Evolutionary conservation across 345 rosid species (phyloP), one percentile per base, ranked within the genome.

Genomic region (Mallotus nudiflorus): DNA sequence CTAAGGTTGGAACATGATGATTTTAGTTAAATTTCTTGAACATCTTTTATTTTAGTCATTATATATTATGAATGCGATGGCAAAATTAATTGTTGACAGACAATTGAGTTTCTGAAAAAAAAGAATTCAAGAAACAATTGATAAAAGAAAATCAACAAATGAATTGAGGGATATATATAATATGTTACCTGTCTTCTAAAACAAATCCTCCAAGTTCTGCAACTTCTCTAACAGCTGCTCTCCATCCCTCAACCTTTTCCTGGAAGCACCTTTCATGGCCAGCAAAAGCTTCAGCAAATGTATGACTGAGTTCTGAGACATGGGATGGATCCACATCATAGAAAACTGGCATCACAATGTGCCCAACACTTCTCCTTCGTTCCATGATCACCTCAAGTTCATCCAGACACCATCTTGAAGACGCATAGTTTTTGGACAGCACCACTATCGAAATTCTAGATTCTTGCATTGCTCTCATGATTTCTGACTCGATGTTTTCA

Each of bases 361-460:
- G 54, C 54, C 67, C 67, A 46, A 24, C 54, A 28, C 54, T 27
- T 46, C 35, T 45, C 14, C 24, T 45, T 1, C 67, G 29, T 31
- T 45, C 67, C 67, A 64, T 64, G 2, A 64, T 64, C 67, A 64
- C 46, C 20, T 12, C 67, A 25, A 64, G 67, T 31, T 64, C 67
- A 64, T 64, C 67, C 18, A 64, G 67, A 27, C 67, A 64, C 67
- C 67, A 64, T 45, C 67, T 64, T 15, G 67, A 64, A 64, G 67
- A 64, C 20, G 67, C 67, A 11, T 64, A 64, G 40, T 64, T 54
- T 46, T 44, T 64, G 12, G 67, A 64, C 27, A 64, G 54, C 52
- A 64, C 54, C 9, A 64, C 15, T 4, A 64, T 54, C 25, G 67
- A 64, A 2, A 46, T 46, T 46, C 9, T 45, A 7, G 67, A 64